phyloP scores from a whole-genome alignment of 1,139 yeast genomes.

The Chernovozyma aurita region DNA sequence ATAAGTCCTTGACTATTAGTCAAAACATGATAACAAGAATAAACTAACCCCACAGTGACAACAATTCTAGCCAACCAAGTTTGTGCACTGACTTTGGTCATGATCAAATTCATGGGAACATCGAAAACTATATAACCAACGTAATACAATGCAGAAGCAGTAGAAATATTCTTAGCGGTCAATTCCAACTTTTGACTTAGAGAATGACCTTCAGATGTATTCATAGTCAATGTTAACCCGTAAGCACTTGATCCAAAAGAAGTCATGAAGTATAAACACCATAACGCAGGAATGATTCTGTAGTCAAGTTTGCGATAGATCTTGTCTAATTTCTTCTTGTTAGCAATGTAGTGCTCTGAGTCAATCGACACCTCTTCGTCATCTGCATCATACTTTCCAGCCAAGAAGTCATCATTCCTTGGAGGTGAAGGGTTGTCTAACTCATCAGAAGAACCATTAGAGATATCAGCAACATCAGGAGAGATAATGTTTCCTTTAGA shows the following conservation, averaged over 20 bases:
- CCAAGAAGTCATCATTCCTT: background rate
- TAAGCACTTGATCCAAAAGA: constrained; percentile 77
- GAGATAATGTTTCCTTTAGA: no score
- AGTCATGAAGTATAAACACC: constrained; percentile 75
- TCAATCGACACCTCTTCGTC: constrained; percentile 1
- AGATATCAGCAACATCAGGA: no score
- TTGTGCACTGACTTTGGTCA: constrained; percentile 84
- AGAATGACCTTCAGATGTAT: constrained; percentile 58
- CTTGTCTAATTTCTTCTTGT: constrained; percentile 41
- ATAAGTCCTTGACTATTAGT: constrained; percentile 53
- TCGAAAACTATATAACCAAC: constrained; percentile 83
- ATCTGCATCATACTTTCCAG: background rate
- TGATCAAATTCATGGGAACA: constrained; percentile 79
- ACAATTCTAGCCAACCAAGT: constrained; percentile 81
- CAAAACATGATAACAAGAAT: constrained; percentile 66
- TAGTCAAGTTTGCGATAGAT: constrained; percentile 64
- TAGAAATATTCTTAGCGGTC: constrained; percentile 54
- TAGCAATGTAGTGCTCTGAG: background rate
- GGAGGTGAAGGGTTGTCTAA: background rate
- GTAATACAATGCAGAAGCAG: constrained; percentile 77
- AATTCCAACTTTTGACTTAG: constrained; percentile 49
- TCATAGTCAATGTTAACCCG: constrained; percentile 83
- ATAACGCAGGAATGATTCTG: constrained; percentile 77
- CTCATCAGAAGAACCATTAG: no score
- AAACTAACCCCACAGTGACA: constrained; percentile 71